A percentile compares a stretch with the other conserved stretches of the same genome.
Evolutionary conservation across 495 filamentous ascomycete genomes (phyloP).

Genomic region (Penicillium maclennaniae): DNA sequence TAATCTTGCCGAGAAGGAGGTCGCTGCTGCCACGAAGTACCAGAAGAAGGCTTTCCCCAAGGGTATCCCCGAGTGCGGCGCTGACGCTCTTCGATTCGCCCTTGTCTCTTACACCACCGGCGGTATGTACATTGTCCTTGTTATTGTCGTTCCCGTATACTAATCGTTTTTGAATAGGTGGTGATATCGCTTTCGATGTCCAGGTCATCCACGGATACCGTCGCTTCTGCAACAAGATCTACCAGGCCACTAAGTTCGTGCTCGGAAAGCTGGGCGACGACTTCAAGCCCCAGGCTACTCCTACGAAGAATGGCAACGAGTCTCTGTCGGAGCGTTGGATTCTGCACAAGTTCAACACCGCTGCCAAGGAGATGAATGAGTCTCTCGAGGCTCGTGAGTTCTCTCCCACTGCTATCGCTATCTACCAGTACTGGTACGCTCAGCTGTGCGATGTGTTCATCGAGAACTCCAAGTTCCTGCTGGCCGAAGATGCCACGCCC

Average conservation of each 20-base stretch:
- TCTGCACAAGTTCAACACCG: slow-evolving; percentile 69
- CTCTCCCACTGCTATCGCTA: slow-evolving; percentile 55
- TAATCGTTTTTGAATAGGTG: slow-evolving; percentile 37
- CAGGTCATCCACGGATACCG: slow-evolving; percentile 81
- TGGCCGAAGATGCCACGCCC: slow-evolving; percentile 53
- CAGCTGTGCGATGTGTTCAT: slow-evolving; percentile 66
- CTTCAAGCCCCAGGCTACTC: slow-evolving; percentile 59
- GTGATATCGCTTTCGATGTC: slow-evolving; percentile 81
- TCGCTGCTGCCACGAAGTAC: slow-evolving; percentile 68
- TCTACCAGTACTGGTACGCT: slow-evolving; percentile 68
- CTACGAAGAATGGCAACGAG: slow-evolving; percentile 58
- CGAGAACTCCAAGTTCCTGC: slow-evolving; percentile 75
- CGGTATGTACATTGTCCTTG: slow-evolving; percentile 43
- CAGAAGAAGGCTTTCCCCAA: slow-evolving; percentile 74
- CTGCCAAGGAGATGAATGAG: slow-evolving; percentile 71
- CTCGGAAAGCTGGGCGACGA: slow-evolving; percentile 52
- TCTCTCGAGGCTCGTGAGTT: slow-evolving; percentile 69
- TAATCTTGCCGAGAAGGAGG: slow-evolving; percentile 72
- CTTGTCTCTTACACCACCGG: slow-evolving; percentile 84
- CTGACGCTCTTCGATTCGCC: slow-evolving; percentile 79
- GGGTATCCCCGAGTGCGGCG: slow-evolving; percentile 84
- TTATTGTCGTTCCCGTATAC: neutral
- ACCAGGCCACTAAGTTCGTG: slow-evolving; percentile 81
- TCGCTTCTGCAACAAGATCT: slow-evolving; percentile 89
- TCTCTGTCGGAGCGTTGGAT: slow-evolving; percentile 82